Base-by-base conservation (phyloP, 805 yeast species). In the Wickerhamomyces tratensis region DNA sequence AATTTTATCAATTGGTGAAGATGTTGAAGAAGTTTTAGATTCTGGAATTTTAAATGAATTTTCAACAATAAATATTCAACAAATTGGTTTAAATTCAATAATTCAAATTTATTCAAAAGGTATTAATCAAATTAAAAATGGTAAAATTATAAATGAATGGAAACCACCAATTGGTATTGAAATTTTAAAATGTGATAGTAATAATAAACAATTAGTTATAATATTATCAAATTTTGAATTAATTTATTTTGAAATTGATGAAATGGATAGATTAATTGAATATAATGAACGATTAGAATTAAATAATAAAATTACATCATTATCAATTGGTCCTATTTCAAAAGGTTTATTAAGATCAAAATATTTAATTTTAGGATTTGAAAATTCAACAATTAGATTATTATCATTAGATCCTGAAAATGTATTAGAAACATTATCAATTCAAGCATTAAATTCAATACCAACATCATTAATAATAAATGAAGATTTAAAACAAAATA, bases 211-310 rank as follows among this genome's bases (percentile, higher is more conserved):
- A 59, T 65, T 89, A 1, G 77, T 74, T 0, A 51, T 91, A 5
- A 87, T 80, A 0, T 61, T 93, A 5, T 79, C 93, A 2, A 85
- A 81, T 52, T 69, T 78, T 43, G 89, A 84, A 43, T 51, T 91
- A 5, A 80, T 82, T 4, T 91, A 91, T 60, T 91, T 93, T 59
- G 97, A 91, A 59, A 65, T 79, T 29, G 86, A 77, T 48, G 72
- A 72, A 10, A 71, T 69, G 27, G 88, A 80, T 49, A 71, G 77
- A 39, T 63, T 93, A 39, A 72, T 78, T 33, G 96, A 91, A 55
- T 82, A 78, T 51, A 78, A 77, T 42, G 81, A 77, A 36, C 64
- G 77, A 12, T 63, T 76, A 30, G 82, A 79, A 43, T 64, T 83
- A 49, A 56, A 66, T 2, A 67, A 76, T 0, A 63, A 68, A 29